Evolutionary conservation across 2,329 filamentous ascomycete species (phyloP), one percentile per base, ranked within the genome.

Genomic region (Alternaria consortialis): DNA sequence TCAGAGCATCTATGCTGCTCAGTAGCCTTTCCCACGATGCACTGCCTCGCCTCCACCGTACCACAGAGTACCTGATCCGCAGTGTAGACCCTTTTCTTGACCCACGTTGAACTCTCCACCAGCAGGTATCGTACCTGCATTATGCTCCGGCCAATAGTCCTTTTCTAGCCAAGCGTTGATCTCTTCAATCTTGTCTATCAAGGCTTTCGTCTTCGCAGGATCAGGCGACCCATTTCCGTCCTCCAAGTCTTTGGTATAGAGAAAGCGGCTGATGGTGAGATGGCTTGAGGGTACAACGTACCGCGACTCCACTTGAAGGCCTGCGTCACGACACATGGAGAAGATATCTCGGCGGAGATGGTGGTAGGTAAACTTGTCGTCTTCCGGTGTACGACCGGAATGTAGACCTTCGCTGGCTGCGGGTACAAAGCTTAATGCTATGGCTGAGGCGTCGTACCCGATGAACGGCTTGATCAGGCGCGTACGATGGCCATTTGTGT

Each of bases 271-370:
- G 58, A 98, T 86, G 0, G 94, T 97, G 73, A 97, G 86, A 80
- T 98, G 94, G 15, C 92, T 93, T 47, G 91, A 94, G 2, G 94
- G 94, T 2, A 97, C 92, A 25, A 94, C 89, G 76, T 97, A 98
- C 58, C 94, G 85, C 53, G 91, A 92, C 23, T 85, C 90, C 34
- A 97, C 85, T 15, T 85, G 80, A n/a, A 94, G 82, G 1, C 91
- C 91, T 0, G 88, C 84, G 4, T 80, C 81, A 46, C 83, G 81
- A 4, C 87, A 86, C 27, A 87, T 81, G 50, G 85, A 82, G 75
- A 90, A 95, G 12, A 96, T 76, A 74, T 97, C 93, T 4, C 90
- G 86, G 3, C 94, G 88, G 8, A 98, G 86, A 77, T 98, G 94
- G 75, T 97, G 94, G 77, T 97, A 97, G 0, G 91, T 94, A 79